Base-by-base conservation (phyloP, 2,329 filamentous ascomycete genomes). In the Colletotrichum orbiculare region DNA sequence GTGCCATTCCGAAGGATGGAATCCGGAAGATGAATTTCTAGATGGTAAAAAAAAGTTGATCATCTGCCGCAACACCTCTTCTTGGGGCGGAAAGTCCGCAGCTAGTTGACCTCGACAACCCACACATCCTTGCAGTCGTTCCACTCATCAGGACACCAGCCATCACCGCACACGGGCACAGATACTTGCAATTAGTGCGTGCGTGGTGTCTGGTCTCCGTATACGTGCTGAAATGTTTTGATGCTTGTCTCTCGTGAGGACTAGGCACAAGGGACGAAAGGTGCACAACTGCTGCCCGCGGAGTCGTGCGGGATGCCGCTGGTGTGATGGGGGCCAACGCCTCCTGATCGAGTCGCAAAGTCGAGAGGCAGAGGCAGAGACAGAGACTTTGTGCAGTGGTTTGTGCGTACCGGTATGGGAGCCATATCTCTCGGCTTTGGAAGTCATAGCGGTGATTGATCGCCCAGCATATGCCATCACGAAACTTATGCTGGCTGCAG, bases 121-220 rank as follows among this genome's bases (percentile, higher is more conserved):
- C 50, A 55, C 42, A 38, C 54, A 61, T 42, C 61, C 61, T 45
- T 62, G 60, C 41, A 46, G 17, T 61, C 39, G 50, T 64, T 64
- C 52, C 57, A 65, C 57, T 35, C 43, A n/a, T 47, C 17, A 50
- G 33, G 43, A 54, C 34, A 46, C 38, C 49, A 50, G 25, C 35
- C 46, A 49, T 39, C 25, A 34, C 62, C 57, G 46, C 55, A 50
- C 33, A 12, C 42, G 12, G 42, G 42, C 43, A 15, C 43, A 49
- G 48, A 54, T 49, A 25, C 25, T 25, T 5, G 25, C 2, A 25
- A 25, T 25, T 25, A 38, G 60, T 53, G 42, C 37, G 35, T 60
- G 56, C 25, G 25, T 25, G 25, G 25, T 25, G 25, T 25, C 25
- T 25, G 25, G 4, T 25, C 5, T 25, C 25, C 25, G 25, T 25